phyloP scores from a whole-genome alignment of 139 green algal genomes.

The Eudorina sp. region DNA sequence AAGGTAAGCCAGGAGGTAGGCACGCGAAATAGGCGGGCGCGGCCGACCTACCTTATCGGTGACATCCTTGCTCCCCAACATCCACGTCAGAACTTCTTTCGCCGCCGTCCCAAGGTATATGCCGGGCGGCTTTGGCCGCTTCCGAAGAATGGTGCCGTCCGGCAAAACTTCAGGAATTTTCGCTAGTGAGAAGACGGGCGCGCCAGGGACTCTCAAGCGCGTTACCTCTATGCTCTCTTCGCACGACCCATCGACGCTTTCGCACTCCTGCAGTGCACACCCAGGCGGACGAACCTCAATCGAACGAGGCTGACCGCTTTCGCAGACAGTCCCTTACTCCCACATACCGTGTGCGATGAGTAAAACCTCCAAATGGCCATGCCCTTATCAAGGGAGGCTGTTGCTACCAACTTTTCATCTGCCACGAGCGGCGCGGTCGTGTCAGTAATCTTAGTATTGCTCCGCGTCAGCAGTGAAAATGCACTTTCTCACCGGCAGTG shows the following conservation, averaged over 20 bases:
- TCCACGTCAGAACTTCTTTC: constrained; percentile 74
- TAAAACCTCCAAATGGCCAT: constrained; percentile 67
- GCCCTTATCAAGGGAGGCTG: constrained; percentile 74
- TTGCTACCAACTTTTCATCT: constrained; percentile 67
- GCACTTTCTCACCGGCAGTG: neutral
- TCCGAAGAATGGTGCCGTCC: constrained; percentile 9
- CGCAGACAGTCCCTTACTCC: neutral
- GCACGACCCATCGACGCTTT: neutral
- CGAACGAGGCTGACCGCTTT: too few relatives aligned
- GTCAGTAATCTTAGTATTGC: neutral
- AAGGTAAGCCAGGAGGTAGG: neutral
- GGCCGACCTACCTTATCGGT: constrained; percentile 44
- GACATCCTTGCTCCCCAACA: constrained; percentile 56
- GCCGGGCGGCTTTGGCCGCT: constrained; percentile 10
- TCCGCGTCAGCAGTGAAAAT: constrained; percentile 25
- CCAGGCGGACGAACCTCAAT: too few relatives aligned
- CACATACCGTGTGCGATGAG: neutral
- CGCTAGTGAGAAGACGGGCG: constrained; percentile 30
- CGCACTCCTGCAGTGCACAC: neutral
- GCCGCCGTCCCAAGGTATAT: constrained; percentile 74
- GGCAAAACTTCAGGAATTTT: constrained; percentile 43
- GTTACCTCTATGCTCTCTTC: constrained; percentile 45
- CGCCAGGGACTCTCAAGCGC: neutral
- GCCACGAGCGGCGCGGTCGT: neutral
- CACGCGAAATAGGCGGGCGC: neutral